Conservation (phyloP, 495 filamentous ascomycete species). For the Aspergillus affinis region DNA sequence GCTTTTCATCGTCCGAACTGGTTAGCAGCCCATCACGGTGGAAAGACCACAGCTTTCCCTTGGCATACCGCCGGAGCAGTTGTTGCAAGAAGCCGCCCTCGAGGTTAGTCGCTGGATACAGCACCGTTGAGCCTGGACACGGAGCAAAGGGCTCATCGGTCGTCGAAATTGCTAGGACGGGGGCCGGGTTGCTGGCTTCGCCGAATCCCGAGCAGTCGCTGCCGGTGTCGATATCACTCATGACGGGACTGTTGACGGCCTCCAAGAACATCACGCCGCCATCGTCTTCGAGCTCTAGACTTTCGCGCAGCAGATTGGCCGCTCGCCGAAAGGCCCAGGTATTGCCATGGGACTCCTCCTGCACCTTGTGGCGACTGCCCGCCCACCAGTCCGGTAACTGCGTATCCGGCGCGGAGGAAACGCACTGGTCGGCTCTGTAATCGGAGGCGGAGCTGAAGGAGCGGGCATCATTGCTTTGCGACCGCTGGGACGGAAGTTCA, state of each 20-base stretch:
- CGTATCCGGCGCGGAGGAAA: slow-evolving; percentile 25
- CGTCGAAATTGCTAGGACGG: slow-evolving; percentile 39
- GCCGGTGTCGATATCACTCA: slow-evolving; percentile 30
- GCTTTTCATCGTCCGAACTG: slow-evolving; percentile 37
- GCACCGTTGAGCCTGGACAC: slow-evolving; percentile 29
- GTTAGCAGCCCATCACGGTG: slow-evolving; percentile 50
- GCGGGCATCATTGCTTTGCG: slow-evolving; percentile 31
- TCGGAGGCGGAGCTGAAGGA: slow-evolving; percentile 36
- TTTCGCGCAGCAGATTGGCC: slow-evolving; percentile 56
- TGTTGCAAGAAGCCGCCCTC: slow-evolving; percentile 46
- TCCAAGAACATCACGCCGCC: slow-evolving; percentile 59
- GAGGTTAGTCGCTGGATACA: slow-evolving; percentile 35
- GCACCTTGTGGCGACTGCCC: slow-evolving; percentile 32
- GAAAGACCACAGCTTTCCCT: slow-evolving; percentile 66
- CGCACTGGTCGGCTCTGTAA: slow-evolving; percentile 23
- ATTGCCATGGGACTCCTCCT: slow-evolving; percentile 42
- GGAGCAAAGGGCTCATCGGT: slow-evolving; percentile 43
- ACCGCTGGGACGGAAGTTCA: slow-evolving; percentile 24
- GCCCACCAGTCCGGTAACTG: slow-evolving; percentile 43
- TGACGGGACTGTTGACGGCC: slow-evolving; percentile 29
- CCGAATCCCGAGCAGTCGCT: slow-evolving; percentile 29
- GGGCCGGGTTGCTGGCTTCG: slow-evolving; percentile 31
- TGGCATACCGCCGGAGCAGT: slow-evolving; percentile 58
- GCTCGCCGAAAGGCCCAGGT: slow-evolving; percentile 54
- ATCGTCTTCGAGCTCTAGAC: slow-evolving; percentile 49